Evolutionary conservation across 768 basidiomycete species (phyloP), one percentile per base, ranked within the genome.

Genomic region (Mycena polygramma): DNA sequence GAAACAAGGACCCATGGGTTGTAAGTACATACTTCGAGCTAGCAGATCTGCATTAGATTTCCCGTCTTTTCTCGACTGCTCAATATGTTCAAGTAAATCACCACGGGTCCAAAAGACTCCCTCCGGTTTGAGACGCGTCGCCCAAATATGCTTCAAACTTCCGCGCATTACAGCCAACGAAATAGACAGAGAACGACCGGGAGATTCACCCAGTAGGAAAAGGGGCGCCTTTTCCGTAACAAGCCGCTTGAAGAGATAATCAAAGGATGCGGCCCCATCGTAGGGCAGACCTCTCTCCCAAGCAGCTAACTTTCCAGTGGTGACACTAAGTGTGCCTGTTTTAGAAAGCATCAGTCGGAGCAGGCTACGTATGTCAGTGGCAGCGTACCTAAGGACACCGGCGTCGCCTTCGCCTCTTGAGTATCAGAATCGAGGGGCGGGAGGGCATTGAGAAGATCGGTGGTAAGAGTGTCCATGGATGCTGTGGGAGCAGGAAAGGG

Each of bases 111-210:
- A 30, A 30, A 30, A 30, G 14, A 2, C 36, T 22, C 20, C n/a
- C 6, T 43, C 39, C 30, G 13, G 13, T 4, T 41, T 1, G 9
- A 2, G 24, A 26, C 22, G 10, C 11, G 57, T 57, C 5, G 41
- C 39, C 37, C 39, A 43, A 10, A 57, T 43, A 37, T 46, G 46
- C 30, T 45, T 46, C 15, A 59, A 24, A 24, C 26, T 46, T 35
- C 43, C 57, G 24, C 57, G 57, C 57, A 59, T 59, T 26, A 58
- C 43, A 35, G 43, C 57, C 11, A 59, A 46, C 10, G 57, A 19
- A 4, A 59, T 30, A 14, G 41, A 59, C 14, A 46, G 19, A 24
- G 57, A 6, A 43, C 43, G 57, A 24, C 24, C n/a, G 43, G 41
- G 43, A 57, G 41, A 41, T 30, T 30, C 57, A n/a, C 39, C 41